Base-by-base conservation (phyloP, 139 green algal species). In the Desmodesmus armatus region DNA sequence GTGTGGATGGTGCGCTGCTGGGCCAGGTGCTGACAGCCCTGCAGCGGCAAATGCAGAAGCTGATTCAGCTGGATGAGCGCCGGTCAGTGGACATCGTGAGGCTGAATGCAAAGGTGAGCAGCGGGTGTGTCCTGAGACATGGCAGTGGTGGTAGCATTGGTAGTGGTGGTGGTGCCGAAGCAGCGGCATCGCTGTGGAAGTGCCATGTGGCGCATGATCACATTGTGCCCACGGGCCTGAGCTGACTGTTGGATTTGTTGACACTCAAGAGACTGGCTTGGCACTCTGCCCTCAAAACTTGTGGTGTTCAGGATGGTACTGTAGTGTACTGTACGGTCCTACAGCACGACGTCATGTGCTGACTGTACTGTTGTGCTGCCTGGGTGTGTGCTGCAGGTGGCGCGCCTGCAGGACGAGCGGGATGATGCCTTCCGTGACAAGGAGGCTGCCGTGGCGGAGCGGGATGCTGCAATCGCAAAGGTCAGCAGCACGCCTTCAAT, bases 1-100 rank as follows among this genome's bases (percentile, higher is more conserved):
- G n/a, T n/a, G n/a, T n/a, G n/a, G n/a, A n/a, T n/a, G n/a, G n/a
- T 39, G 76, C 76, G 29, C 21, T 82, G 55, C 71, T 53, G 37
- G 72, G 21, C 2, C 55, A 82, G 76, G 37, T 71, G 55, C 76
- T 82, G 35, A 37, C 76, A 19, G 76, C 55, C 23, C 53, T 82
- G 76, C 76, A 82, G 76, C 72, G 76, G 76, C 76, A 82, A 55
- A 82, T 82, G 55, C 76, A 82, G 76, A 53, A 82, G 55, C 76
- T 82, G 35, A 55, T 82, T 53, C 33, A 43, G 37, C 76, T 72
- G 55, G 76, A 82, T 19, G 76, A 82, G 76, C 62, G 72, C 17
- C 53, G 76, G 2, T 82, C 55, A 55, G 27, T 82, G 53, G 76
- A 82, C 23, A 55, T 82, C 51, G 55, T 19, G 37, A 53, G 55